phyloP scores from a whole-genome alignment of 2,329 filamentous ascomycete species.

The Beauveria caledonica region DNA sequence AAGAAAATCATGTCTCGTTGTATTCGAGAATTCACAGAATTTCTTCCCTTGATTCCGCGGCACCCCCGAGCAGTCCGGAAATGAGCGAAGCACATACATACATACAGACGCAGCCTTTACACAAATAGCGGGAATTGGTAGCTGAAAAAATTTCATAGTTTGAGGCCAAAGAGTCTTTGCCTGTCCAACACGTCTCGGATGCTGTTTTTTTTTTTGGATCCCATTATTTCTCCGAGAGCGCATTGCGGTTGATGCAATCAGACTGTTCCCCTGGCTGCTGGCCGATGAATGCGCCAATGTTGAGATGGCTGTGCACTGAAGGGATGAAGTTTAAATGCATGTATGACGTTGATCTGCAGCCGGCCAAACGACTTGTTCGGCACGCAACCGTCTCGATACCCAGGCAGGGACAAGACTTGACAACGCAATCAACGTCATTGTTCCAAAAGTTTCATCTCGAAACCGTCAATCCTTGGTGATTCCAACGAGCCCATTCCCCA shows the following conservation, averaged over 20 bases:
- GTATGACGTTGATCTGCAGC: conserved; percentile 7
- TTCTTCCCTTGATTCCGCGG: too few relatives aligned
- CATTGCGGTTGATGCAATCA: background rate
- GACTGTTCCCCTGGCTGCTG: background rate
- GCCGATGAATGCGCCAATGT: background rate
- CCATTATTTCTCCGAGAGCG: too few relatives aligned
- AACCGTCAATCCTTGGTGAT: background rate
- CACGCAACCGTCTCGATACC: background rate
- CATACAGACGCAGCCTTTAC: too few relatives aligned
- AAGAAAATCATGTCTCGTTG: too few relatives aligned
- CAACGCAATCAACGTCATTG: background rate
- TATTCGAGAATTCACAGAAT: too few relatives aligned
- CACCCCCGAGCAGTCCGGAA: too few relatives aligned
- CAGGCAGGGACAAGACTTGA: background rate
- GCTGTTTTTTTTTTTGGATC: too few relatives aligned
- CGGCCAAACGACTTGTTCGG: background rate
- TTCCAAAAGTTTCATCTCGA: background rate
- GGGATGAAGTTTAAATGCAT: conserved; percentile 1
- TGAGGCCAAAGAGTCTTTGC: too few relatives aligned
- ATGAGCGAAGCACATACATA: too few relatives aligned
- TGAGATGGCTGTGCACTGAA: background rate
- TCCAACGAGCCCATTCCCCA: background rate
- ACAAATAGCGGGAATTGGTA: too few relatives aligned
- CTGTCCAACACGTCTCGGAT: too few relatives aligned
- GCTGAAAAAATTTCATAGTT: too few relatives aligned